Evolutionary conservation across 345 rosid genomes (phyloP).

Genomic region (Lenwebbia sp.): DNA sequence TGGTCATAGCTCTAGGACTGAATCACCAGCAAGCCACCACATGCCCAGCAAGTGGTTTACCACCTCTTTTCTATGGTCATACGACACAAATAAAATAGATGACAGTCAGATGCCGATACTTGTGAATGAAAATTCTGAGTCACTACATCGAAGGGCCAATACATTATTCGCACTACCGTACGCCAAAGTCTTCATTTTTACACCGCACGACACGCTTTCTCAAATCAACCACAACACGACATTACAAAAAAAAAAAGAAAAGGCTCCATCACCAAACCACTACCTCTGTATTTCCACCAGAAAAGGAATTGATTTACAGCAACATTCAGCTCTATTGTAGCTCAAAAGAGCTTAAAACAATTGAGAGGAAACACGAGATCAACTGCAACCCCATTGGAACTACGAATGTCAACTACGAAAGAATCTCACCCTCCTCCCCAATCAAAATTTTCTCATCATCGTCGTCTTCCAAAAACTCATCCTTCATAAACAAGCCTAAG

Average conservation of each 20-base stretch:
- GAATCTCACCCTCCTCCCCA: conserved; percentile 81
- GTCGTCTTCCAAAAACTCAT: conserved; percentile 23
- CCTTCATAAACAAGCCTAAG: conserved; percentile 56
- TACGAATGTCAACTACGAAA: neutral
- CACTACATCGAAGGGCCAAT: neutral
- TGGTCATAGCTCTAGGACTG: neutral
- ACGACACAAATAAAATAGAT: neutral
- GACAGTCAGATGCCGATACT: neutral
- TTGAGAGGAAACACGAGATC: neutral
- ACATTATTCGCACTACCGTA: neutral
- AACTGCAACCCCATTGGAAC: neutral
- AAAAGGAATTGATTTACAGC: neutral
- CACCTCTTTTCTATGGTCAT: neutral
- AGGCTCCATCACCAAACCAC: neutral
- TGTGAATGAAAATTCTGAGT: neutral
- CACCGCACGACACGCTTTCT: neutral
- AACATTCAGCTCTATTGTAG: neutral
- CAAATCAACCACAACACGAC: neutral
- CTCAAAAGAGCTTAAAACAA: neutral
- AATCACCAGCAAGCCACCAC: neutral
- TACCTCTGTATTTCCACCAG: neutral
- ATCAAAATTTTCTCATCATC: conserved; percentile 22
- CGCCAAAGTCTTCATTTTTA: neutral
- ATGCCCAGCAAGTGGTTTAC: neutral
- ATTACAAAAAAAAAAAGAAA: neutral